These are phyloP conservation scores for Cenchrus americanus DNA, from an alignment of 176 grass and related monocot genomes.

Conservation along the genomic window DNA sequence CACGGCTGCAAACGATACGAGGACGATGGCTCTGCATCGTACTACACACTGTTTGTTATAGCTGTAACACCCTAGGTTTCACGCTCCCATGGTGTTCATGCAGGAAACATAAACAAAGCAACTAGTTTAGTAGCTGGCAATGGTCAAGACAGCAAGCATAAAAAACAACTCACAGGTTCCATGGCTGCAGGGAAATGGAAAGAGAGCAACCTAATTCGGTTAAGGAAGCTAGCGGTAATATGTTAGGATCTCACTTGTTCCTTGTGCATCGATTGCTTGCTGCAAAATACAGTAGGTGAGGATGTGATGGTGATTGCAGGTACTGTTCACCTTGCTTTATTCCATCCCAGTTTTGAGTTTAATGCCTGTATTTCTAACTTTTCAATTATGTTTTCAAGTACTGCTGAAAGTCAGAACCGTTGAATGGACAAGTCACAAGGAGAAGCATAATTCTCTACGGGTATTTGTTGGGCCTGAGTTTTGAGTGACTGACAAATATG, in stretches of 20 bases:
- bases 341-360: conserved; percentile 10
- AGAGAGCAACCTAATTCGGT: conserved; percentile 19
- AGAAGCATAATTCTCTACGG: background rate
- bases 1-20: background rate
- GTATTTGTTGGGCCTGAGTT: background rate
- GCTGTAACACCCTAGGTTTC: background rate
- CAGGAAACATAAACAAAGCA: background rate
- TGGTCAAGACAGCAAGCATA: background rate
- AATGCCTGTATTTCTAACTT: background rate
- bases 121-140: no score
- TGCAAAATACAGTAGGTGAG: conserved; percentile 4
- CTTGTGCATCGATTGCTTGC: conserved; percentile 31
- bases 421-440: background rate
- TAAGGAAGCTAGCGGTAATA: conserved; percentile 4
- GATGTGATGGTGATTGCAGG: background rate
- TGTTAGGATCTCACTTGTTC: conserved; percentile 33
- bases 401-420: background rate
- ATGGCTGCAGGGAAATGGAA: conserved; percentile 39
- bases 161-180: conserved; percentile 17
- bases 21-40: background rate
- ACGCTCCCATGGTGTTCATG: background rate
- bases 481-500: background rate
- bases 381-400: background rate
- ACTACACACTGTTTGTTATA: background rate
- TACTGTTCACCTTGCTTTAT: background rate